Percentiles rank a stretch among this genome's conserved stretches.
These are phyloP conservation scores for Piedraia hortae DNA, from an alignment of 2,329 filamentous ascomycete genomes.

Conservation along the genomic window DNA sequence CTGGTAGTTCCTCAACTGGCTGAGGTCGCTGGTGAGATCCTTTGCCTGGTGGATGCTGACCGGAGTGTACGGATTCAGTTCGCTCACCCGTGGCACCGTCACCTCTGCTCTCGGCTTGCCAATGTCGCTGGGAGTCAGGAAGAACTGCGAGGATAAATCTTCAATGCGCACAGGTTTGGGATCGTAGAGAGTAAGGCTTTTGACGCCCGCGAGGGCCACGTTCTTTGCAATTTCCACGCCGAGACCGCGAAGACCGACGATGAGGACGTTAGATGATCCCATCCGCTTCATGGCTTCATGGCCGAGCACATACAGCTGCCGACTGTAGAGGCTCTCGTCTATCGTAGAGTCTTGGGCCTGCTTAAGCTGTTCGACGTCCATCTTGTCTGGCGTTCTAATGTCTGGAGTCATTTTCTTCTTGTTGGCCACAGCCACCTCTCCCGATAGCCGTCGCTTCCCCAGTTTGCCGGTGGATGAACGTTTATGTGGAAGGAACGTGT, in stretches of 20 bases:
- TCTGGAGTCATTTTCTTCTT: conserved; percentile 17
- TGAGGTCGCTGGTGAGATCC: conserved; percentile 48
- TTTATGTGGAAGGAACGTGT: no score
- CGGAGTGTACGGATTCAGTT: conserved; percentile 90
- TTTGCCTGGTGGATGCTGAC: conserved; percentile 40
- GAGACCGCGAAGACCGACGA: conserved; percentile 75
- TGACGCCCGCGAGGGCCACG: conserved; percentile 88
- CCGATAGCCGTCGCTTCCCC: conserved; percentile 25
- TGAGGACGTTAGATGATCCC: conserved; percentile 79
- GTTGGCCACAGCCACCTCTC: conserved; percentile 18
- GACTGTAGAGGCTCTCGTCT: conserved; percentile 39
- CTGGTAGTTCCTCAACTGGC: conserved; percentile 71
- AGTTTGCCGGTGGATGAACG: conserved; percentile 17
- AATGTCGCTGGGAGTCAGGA: conserved; percentile 64
- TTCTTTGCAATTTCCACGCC: conserved; percentile 98
- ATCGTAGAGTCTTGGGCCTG: conserved; percentile 26
- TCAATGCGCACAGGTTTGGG: conserved; percentile 57
- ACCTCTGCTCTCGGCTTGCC: conserved; percentile 73
- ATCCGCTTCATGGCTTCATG: conserved; percentile 93
- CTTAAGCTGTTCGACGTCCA: conserved; percentile 36
- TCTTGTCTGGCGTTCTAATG: conserved; percentile 19
- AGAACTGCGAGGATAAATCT: conserved; percentile 93
- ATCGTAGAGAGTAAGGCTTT: conserved; percentile 83
- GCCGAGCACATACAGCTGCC: conserved; percentile 44
- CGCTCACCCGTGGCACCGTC: conserved; percentile 68